Conservation (phyloP, 345 rosid genomes). For the Ceriops tagal region DNA sequence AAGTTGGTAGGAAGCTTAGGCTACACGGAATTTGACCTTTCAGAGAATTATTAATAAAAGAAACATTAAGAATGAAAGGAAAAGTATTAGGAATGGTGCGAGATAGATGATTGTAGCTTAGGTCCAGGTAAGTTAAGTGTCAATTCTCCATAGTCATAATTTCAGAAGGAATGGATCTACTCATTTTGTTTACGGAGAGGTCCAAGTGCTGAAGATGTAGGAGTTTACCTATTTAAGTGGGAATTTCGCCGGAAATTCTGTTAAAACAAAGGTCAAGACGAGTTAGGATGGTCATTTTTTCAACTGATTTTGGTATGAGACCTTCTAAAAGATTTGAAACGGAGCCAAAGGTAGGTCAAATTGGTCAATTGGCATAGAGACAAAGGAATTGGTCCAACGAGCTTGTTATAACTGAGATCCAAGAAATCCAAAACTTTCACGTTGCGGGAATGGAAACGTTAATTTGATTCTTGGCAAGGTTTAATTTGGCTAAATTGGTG, state of each 20-base stretch:
- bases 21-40: background rate
- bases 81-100: background rate
- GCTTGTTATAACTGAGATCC: no score
- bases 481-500: no score
- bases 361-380: no score
- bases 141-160: background rate
- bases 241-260: background rate
- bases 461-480: no score
- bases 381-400: no score
- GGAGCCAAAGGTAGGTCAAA: no score
- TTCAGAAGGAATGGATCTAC: conserved; percentile 8
- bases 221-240: conserved; percentile 3
- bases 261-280: background rate
- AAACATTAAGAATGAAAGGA: background rate
- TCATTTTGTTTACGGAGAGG: background rate
- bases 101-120: conserved; percentile 6
- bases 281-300: background rate
- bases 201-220: background rate
- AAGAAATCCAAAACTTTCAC: no score
- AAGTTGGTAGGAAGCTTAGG: background rate
- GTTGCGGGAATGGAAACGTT: no score
- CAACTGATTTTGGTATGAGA: background rate
- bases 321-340: background rate
- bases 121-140: background rate
- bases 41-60: no score